A percentile compares a stretch with the other conserved stretches of the same genome.
These are phyloP conservation scores for Leccinellum luteum DNA, from an alignment of 768 basidiomycete species.

Conservation along the genomic window DNA sequence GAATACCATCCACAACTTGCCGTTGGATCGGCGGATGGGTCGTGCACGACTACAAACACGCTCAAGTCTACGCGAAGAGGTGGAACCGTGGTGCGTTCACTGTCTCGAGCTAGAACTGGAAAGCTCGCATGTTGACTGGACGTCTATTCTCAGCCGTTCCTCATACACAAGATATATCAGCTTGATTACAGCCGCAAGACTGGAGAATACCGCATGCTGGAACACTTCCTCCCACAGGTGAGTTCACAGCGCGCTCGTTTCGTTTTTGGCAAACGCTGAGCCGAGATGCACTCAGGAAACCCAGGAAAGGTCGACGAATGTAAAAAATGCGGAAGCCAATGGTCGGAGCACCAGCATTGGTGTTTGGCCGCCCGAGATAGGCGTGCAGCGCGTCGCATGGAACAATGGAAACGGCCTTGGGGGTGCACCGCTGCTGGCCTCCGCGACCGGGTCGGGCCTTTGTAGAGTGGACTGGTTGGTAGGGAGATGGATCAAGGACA, in stretches of 20 bases:
- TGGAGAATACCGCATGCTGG: slow-evolving; percentile 83
- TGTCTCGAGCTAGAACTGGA: not conserved
- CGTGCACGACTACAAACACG: slow-evolving; percentile 70
- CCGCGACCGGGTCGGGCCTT: slow-evolving; percentile 80
- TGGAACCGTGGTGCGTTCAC: slow-evolving; percentile 60
- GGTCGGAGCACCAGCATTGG: slow-evolving; percentile 44
- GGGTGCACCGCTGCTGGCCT: slow-evolving; percentile 61
- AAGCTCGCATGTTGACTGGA: not conserved
- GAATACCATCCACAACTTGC: slow-evolving; percentile 88
- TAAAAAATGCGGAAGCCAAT: slow-evolving; percentile 23
- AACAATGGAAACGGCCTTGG: slow-evolving; percentile 70
- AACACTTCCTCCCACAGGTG: slow-evolving; percentile 77
- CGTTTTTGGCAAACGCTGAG: not conserved
- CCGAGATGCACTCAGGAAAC: slow-evolving; percentile 42
- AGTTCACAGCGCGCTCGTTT: not conserved
- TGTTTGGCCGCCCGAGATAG: slow-evolving; percentile 78
- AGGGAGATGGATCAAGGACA: slow-evolving; percentile 71
- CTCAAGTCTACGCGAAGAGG: slow-evolving; percentile 67
- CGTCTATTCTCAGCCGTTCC: slow-evolving; percentile 54
- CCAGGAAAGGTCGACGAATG: slow-evolving; percentile 33
- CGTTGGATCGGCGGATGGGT: slow-evolving; percentile 80
- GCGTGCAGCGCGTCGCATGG: slow-evolving; percentile 79
- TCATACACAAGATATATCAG: slow-evolving; percentile 78
- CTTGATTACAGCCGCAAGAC: slow-evolving; percentile 81
- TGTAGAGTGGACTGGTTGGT: slow-evolving; percentile 79